Evolutionary conservation across 331 rosid species (phyloP).

Genomic region (Saraca asoca): DNA sequence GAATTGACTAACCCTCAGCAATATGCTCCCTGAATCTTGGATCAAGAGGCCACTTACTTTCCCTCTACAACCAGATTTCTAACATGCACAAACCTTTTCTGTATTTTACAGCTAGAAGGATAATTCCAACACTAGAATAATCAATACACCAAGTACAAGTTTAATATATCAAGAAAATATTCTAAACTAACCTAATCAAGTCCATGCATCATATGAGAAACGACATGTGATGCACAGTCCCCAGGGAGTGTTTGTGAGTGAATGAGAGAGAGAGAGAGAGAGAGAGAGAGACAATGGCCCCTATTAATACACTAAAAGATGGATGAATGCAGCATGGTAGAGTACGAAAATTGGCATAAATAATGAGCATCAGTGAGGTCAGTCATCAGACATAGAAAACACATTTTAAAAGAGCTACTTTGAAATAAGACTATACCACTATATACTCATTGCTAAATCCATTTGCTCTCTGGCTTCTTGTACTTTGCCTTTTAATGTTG

Average conservation of each 20-base stretch:
- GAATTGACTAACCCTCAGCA: too few relatives aligned
- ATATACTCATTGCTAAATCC: slow-evolving; percentile 97
- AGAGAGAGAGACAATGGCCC: background rate
- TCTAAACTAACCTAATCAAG: background rate
- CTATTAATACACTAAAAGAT: background rate
- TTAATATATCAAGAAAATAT: background rate
- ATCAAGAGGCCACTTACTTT: background rate
- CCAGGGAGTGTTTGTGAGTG: background rate
- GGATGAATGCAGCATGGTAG: background rate
- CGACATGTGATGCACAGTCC: background rate
- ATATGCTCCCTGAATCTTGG: too few relatives aligned
- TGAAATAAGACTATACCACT: slow-evolving; percentile 61
- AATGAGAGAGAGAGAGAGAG: background rate
- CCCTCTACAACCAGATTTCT: background rate
- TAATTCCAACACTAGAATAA: background rate
- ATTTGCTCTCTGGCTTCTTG: slow-evolving; percentile 67
- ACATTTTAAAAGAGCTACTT: slow-evolving; percentile 8
- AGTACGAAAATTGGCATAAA: background rate
- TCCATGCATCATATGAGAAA: background rate
- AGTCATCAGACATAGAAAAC: slow-evolving; percentile 2
- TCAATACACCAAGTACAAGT: background rate
- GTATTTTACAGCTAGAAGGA: background rate
- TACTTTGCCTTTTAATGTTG: slow-evolving; percentile 76
- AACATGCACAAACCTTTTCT: background rate
- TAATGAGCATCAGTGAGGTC: background rate